phyloP scores from a whole-genome alignment of 2,329 filamentous ascomycete genomes.

The Dendrostoma leiphaemia region DNA sequence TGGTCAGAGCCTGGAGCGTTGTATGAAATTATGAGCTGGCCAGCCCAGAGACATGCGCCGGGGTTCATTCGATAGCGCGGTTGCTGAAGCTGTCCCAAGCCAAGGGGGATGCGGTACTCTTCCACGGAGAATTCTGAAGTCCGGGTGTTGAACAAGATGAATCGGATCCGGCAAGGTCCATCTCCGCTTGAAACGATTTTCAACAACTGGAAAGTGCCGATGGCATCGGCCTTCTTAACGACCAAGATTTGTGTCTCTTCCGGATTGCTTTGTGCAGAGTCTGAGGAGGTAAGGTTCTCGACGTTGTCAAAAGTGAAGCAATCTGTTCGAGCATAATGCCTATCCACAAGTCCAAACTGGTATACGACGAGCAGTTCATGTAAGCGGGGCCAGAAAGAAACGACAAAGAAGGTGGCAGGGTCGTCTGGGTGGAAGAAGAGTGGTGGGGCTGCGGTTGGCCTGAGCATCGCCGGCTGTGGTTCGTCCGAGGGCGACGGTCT shows the following conservation, averaged over 20 bases:
- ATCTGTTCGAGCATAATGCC: background rate
- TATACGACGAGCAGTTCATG: background rate
- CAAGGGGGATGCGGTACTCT: background rate
- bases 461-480: too few relatives aligned
- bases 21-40: background rate
- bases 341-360: background rate
- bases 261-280: too few relatives aligned
- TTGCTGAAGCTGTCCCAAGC: too few relatives aligned
- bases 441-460: too few relatives aligned
- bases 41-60: background rate
- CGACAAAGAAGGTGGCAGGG: background rate
- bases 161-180: background rate
- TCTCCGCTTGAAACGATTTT: background rate
- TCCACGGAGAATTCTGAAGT: background rate
- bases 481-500: background rate
- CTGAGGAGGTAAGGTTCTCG: too few relatives aligned
- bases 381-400: background rate
- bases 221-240: background rate
- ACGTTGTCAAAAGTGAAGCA: background rate
- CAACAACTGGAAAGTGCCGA: constrained; percentile 5
- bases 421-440: constrained; percentile 1
- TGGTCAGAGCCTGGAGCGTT: background rate
- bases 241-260: background rate
- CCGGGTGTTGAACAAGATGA: constrained; percentile 5
- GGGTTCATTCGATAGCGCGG: background rate